Evolutionary conservation across 495 filamentous ascomycete species (phyloP).

Genomic region (Lindgomyces ingoldianus): DNA sequence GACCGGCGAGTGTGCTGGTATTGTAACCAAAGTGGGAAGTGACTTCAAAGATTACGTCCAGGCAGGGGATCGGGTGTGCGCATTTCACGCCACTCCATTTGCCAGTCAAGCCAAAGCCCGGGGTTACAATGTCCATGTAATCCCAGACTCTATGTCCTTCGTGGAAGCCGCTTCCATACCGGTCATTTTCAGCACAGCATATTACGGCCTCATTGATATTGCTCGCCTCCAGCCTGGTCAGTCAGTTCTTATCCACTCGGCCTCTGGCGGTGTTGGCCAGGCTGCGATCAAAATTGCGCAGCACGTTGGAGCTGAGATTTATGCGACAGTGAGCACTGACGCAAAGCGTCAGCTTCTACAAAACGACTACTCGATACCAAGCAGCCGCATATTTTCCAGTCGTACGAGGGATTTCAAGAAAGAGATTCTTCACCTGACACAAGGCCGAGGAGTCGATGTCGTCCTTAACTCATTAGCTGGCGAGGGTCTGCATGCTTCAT

Average conservation of each 20-base stretch:
- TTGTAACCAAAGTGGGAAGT: slow-evolving; percentile 42
- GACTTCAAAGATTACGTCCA: slow-evolving; percentile 17
- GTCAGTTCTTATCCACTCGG: slow-evolving; percentile 41
- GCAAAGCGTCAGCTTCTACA: neutral
- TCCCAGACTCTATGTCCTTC: slow-evolving; percentile 1
- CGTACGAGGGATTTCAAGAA: neutral
- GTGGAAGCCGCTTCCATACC: neutral
- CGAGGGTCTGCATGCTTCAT: slow-evolving; percentile 49
- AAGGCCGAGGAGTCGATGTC: slow-evolving; percentile 59
- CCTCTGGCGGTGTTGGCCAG: slow-evolving; percentile 30
- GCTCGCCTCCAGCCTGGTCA: slow-evolving; percentile 38
- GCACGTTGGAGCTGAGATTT: slow-evolving; percentile 17
- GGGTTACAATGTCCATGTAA: neutral
- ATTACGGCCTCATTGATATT: slow-evolving; percentile 32
- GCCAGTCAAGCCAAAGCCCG: neutral
- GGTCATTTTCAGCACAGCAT: slow-evolving; percentile 22
- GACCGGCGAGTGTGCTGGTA: slow-evolving; percentile 43
- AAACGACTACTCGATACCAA: slow-evolving; percentile 11
- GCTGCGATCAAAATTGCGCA: slow-evolving; percentile 12
- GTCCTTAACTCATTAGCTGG: slow-evolving; percentile 54
- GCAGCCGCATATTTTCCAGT: neutral
- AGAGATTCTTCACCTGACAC: slow-evolving; percentile 41
- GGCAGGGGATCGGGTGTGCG: slow-evolving; percentile 38
- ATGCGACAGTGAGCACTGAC: slow-evolving; percentile 16
- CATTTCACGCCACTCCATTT: neutral